These are phyloP conservation scores for Sabuloglossum arenarium DNA, from an alignment of 495 filamentous ascomycete species.

Conservation along the genomic window DNA sequence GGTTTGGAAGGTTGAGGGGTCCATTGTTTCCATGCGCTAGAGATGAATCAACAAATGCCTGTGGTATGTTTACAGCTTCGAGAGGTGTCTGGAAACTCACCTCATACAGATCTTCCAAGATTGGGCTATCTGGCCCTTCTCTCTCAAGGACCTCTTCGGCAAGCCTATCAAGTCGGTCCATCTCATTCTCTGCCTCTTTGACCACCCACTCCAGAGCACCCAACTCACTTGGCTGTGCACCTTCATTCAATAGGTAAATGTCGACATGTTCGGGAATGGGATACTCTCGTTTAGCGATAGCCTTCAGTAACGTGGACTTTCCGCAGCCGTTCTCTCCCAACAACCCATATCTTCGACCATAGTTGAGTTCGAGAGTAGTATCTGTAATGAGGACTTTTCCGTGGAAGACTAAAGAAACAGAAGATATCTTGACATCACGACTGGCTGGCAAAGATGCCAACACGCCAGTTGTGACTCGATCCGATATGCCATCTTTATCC, in stretches of 20 bases:
- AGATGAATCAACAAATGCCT: not conserved
- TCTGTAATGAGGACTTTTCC: conserved; percentile 90
- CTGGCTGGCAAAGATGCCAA: conserved; percentile 62
- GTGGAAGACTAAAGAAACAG: conserved; percentile 86
- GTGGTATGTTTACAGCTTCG: not conserved
- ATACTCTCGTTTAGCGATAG: conserved; percentile 81
- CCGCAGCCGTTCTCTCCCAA: conserved; percentile 98
- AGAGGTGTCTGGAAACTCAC: conserved; percentile 27
- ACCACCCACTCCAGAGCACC: conserved; percentile 97
- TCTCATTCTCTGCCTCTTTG: conserved; percentile 80
- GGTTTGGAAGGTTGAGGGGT: conserved; percentile 97
- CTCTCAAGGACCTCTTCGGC: conserved; percentile 83
- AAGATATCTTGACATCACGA: conserved; percentile 92
- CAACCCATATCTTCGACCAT: conserved; percentile 81
- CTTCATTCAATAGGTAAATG: conserved; percentile 96
- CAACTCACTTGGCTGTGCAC: conserved; percentile 70
- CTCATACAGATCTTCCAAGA: conserved; percentile 92
- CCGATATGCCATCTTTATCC: conserved; percentile 88
- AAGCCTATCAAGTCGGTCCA: conserved; percentile 67
- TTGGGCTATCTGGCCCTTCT: conserved; percentile 72
- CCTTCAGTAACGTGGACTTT: conserved; percentile 91
- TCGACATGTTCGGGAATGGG: conserved; percentile 93
- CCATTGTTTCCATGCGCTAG: conserved; percentile 96
- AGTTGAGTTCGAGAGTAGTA: conserved; percentile 79
- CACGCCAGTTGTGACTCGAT: conserved; percentile 96